phyloP scores from a whole-genome alignment of 2,329 filamentous ascomycete genomes.

The Leptographium flavum region DNA sequence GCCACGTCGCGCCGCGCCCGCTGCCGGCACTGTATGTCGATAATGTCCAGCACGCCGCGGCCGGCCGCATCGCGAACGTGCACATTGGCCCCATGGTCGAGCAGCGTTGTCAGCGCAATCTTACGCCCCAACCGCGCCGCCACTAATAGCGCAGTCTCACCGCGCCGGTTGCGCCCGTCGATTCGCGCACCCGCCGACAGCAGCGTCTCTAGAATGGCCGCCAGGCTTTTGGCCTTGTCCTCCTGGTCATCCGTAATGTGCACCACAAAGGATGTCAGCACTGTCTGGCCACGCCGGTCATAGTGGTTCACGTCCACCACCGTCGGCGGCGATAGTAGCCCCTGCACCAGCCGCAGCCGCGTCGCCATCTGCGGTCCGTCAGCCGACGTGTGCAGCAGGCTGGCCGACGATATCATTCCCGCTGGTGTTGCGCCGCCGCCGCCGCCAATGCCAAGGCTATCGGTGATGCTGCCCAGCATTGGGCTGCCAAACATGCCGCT shows the following conservation, averaged over 20 bases:
- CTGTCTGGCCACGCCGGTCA: constrained; percentile 35
- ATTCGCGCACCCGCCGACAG: constrained; percentile 27
- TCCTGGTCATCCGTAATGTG: constrained; percentile 36
- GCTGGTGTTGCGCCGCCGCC: not conserved
- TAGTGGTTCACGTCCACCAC: constrained; percentile 37
- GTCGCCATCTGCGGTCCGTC: constrained; percentile 13
- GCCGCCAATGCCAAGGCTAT: not conserved
- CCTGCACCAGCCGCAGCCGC: constrained; percentile 15
- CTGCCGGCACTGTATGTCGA: constrained; percentile 13
- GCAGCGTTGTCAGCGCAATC: constrained; percentile 30
- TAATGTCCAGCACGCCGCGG: constrained; percentile 18
- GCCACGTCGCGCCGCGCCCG: constrained; percentile 14
- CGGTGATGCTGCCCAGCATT: not conserved
- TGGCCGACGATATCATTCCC: not conserved
- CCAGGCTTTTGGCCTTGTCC: constrained; percentile 29
- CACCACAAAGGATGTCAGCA: constrained; percentile 39
- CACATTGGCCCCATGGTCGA: constrained; percentile 22
- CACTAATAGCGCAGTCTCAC: constrained; percentile 41
- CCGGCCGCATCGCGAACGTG: constrained; percentile 18
- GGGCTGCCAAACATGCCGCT: constrained; percentile 5
- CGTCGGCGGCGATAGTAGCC: constrained; percentile 21
- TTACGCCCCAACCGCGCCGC: constrained; percentile 39
- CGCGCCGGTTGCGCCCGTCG: constrained; percentile 35
- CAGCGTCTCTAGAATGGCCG: constrained; percentile 28
- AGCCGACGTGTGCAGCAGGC: constrained; percentile 7